These are phyloP conservation scores for Dactylellina sp. DNA, from an alignment of 2,329 filamentous ascomycete genomes.

Conservation along the genomic window DNA sequence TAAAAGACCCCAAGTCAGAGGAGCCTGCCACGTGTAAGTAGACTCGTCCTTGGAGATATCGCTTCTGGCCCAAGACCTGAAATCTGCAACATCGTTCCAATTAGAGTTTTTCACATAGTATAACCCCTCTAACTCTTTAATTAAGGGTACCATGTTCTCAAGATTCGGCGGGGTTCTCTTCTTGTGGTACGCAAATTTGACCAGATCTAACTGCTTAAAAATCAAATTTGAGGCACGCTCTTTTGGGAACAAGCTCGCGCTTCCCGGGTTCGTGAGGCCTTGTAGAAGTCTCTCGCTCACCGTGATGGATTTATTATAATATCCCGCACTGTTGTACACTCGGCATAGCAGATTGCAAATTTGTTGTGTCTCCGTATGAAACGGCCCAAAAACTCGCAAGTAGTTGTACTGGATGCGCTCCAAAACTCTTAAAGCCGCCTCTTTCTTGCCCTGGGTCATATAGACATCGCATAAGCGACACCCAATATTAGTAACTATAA, in stretches of 20 bases:
- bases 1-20: constrained; percentile 26
- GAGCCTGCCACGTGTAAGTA: constrained; percentile 29
- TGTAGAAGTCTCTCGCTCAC: constrained; percentile 35
- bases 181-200: constrained; percentile 32
- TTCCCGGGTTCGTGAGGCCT: constrained; percentile 20
- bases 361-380: constrained; percentile 34
- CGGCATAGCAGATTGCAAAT: constrained; percentile 32
- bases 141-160: constrained; percentile 22
- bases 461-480: constrained; percentile 44
- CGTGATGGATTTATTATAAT: constrained; percentile 43
- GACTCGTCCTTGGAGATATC: constrained; percentile 12
- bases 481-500: constrained; percentile 36
- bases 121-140: constrained; percentile 16
- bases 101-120: constrained; percentile 44
- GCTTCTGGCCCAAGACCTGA: constrained; percentile 26
- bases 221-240: constrained; percentile 39
- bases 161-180: constrained; percentile 1
- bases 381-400: constrained; percentile 33
- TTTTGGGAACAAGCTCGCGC: constrained; percentile 12
- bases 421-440: constrained; percentile 31
- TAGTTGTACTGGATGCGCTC: constrained; percentile 50
- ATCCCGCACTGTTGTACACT: constrained; percentile 37
- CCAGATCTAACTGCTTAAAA: constrained; percentile 28
- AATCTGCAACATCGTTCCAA: constrained; percentile 39
- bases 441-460: constrained; percentile 43